Evolutionary conservation across 2,329 filamentous ascomycete genomes (phyloP), one percentile per base, ranked within the genome.

Genomic region (Stemphylium beticola): DNA sequence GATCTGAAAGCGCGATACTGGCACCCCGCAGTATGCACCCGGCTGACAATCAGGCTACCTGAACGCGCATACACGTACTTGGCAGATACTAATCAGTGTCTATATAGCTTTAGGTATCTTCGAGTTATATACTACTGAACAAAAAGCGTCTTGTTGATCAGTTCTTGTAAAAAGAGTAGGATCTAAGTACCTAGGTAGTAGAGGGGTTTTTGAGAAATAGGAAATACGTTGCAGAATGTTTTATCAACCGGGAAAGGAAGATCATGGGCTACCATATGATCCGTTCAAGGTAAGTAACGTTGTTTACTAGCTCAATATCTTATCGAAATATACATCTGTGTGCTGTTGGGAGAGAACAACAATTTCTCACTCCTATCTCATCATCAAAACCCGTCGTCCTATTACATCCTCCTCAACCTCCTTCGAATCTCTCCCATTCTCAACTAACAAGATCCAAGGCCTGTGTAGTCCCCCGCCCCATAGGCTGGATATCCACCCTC

Each of bases 401-500:
- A 11, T 11, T 29, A 29, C 9, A 29, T 29, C 3, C 26, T 11
- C 26, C 8, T 11, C 26, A 11, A 29, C 26, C n/a, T n/a, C n/a
- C n/a, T n/a, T n/a, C n/a, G n/a, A n/a, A n/a, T 11, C 26, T 29
- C 38, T 22, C 17, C 10, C 40, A 36, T 31, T n/a, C 9, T 12
- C 39, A 29, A 36, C 6, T 39, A 18, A 53, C 14, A 12, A 17
- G 12, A 24, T 1, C 32, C 53, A 14, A 82, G 79, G 78, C 79
- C 31, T 87, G 84, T 69, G 83, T 87, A 2, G 75, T 86, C 37
- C 85, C 85, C 14, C 79, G 85, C 14, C 84, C 85, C 18, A 87
- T 87, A 46, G 85, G 85, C 59, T 87, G 85, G 84, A 86, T 87
- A 64, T 84, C 80, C 18, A 85, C 84, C 0, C 76, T 79, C 54